A percentile compares a stretch with the other conserved stretches of the same genome.
phyloP scores from a whole-genome alignment of 345 rosid species.

The Ailanthus altissimus region DNA sequence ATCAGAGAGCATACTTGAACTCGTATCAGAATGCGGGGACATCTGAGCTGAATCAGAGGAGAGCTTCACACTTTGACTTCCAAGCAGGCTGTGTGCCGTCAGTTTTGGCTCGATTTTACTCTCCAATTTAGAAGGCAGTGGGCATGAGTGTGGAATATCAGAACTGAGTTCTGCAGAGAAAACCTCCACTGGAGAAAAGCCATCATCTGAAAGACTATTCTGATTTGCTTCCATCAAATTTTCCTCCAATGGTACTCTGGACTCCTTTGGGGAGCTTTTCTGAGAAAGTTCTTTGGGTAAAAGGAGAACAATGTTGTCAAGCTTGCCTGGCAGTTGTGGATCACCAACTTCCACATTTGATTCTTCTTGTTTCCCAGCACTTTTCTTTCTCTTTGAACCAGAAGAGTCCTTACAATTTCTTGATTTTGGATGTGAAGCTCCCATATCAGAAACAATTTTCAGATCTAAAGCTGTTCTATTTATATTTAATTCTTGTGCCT shows the following conservation, averaged over 20 bases:
- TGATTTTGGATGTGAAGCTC: conserved; percentile 36
- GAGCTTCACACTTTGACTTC: conserved; percentile 27
- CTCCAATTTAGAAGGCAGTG: conserved; percentile 45
- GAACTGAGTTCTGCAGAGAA: conserved; percentile 32
- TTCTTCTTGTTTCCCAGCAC: conserved; percentile 29
- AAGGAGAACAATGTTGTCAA: conserved; percentile 47
- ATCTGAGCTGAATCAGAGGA: conserved; percentile 34
- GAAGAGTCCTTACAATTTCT: conserved; percentile 31
- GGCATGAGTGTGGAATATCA: conserved; percentile 52
- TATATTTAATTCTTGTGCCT: conserved; percentile 17
- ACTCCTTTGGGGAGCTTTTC: conserved; percentile 29
- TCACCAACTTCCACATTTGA: conserved; percentile 29
- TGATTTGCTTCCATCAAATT: conserved; percentile 27
- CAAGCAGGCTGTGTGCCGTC: conserved; percentile 19
- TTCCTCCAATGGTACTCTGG: conserved; percentile 27
- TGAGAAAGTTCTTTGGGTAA: conserved; percentile 41
- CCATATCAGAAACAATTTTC: conserved; percentile 27
- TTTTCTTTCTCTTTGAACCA: conserved; percentile 32
- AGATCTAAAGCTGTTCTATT: conserved; percentile 20
- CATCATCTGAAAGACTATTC: conserved; percentile 33
- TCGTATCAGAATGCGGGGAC: conserved; percentile 13
- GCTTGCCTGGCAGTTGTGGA: conserved; percentile 36
- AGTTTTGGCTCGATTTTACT: conserved; percentile 29
- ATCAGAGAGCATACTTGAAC: conserved; percentile 20
- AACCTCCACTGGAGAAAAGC: conserved; percentile 31